These are phyloP conservation scores for Obelidium mucronatum DNA, from an alignment of 192 early-diverging fungal species.

Conservation along the genomic window DNA sequence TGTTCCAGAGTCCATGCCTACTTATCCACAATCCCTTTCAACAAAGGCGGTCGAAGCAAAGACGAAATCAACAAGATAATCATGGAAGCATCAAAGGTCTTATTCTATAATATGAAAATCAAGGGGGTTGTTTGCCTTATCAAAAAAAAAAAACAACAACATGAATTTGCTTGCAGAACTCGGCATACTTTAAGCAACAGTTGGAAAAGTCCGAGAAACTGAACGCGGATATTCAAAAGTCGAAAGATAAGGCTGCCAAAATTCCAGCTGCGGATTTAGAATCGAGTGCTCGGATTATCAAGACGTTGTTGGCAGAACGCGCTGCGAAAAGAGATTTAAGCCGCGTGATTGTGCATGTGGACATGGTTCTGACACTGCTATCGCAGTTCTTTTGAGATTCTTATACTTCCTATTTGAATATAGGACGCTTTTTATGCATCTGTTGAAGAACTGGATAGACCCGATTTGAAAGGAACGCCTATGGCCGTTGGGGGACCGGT, in stretches of 20 bases:
- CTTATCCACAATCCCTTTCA: too few species aligned
- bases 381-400: background rate
- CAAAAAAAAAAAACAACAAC: background rate
- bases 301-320: constrained; percentile 47
- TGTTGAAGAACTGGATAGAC: constrained; percentile 72
- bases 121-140: background rate
- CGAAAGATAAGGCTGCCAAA: constrained; percentile 46
- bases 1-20: too few species aligned
- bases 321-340: constrained; percentile 56
- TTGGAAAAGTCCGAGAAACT: constrained; percentile 15
- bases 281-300: constrained; percentile 39
- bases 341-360: constrained; percentile 67
- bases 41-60: constrained; percentile 49
- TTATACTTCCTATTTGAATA: constrained; percentile 15
- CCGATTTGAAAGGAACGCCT: constrained; percentile 65
- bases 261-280: constrained; percentile 51
- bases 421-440: constrained; percentile 74
- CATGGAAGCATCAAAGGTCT: constrained; percentile 67
- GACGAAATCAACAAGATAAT: constrained; percentile 62
- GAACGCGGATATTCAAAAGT: constrained; percentile 36
- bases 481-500: constrained; percentile 65
- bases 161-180: background rate
- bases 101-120: too few species aligned
- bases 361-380: constrained; percentile 57
- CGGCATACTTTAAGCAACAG: background rate